Conservation (phyloP, 495 filamentous ascomycete genomes). For the Cenococcum geophilum region DNA sequence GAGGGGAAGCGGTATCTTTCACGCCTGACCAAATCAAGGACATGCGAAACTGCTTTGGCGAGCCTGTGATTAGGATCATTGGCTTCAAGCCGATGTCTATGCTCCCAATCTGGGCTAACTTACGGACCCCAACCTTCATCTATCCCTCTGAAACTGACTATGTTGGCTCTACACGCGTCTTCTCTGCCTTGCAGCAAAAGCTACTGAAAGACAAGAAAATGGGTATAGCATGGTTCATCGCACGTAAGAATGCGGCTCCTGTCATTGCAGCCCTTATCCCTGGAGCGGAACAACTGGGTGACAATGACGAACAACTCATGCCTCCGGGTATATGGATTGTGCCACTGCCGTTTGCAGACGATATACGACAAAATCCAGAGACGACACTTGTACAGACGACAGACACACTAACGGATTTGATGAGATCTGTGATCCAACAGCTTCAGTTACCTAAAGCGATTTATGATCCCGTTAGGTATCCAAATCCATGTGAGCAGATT, state of each 20-base stretch:
- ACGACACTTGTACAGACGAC: conserved; percentile 53
- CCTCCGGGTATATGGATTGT: conserved; percentile 88
- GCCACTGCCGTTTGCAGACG: conserved; percentile 84
- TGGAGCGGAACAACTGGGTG: conserved; percentile 59
- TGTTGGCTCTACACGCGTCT: conserved; percentile 86
- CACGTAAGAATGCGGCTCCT: conserved; percentile 71
- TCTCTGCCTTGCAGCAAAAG: conserved; percentile 84
- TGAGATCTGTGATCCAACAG: conserved; percentile 76
- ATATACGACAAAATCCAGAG: conserved; percentile 70
- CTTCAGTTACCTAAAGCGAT: conserved; percentile 80
- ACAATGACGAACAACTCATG: conserved; percentile 58
- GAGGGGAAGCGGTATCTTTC: conserved; percentile 83
- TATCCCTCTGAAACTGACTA: conserved; percentile 90
- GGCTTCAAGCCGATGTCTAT: conserved; percentile 81
- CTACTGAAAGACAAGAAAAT: conserved; percentile 70
- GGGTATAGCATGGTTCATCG: conserved; percentile 82
- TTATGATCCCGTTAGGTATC: conserved; percentile 81
- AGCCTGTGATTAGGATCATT: conserved; percentile 78
- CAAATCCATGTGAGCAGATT: conserved; percentile 61
- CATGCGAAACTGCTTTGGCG: conserved; percentile 65
- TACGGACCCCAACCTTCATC: conserved; percentile 81
- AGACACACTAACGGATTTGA: conserved; percentile 66
- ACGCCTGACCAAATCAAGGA: conserved; percentile 70
- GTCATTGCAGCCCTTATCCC: conserved; percentile 75
- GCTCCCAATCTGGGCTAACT: conserved; percentile 78